Evolutionary conservation across 2,329 filamentous ascomycete genomes (phyloP), one percentile per base, ranked within the genome.

Genomic region (Ophiostoma montium): DNA sequence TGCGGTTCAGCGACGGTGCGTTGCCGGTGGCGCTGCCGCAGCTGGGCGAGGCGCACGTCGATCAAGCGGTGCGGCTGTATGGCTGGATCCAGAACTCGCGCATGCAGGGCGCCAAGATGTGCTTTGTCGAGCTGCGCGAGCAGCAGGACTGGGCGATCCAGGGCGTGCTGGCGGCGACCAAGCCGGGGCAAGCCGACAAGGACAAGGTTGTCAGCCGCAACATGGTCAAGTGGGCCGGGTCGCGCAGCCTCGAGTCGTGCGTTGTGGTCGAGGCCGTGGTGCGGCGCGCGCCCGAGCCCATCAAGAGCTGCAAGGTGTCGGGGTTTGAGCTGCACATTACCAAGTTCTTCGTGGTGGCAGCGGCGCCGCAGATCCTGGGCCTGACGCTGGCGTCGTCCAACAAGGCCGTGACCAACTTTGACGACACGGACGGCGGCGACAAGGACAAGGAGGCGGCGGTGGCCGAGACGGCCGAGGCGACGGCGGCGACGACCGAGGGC

Each of bases 161-260:
- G 70, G 87, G 83, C 47, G 82, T 95, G 35, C 70, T 87, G 15
- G 74, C 75, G 16, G 82, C 78, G 15, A 52, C 48, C 4, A 46
- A 45, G 51, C 39, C 48, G 30, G 51, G 44, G 45, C 77, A 76
- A n/a, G n/a, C n/a, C n/a, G n/a, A n/a, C 23, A 67, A 71, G 62
- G 78, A 87, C 59, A 75, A 68, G 46, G 67, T 68, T 7, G 76
- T 88, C 35, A 84, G 78, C 54, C 82, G 81, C 63, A 87, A 86
- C 66, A 96, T 96, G 90, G 86, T 95, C 62, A 96, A 96, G 70
- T 96, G 85, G 78, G 80, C 84, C 46, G 78, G 77, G 44, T 75
- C 70, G 39, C 68, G 95, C 57, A 83, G 78, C 60, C 73, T 82
- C 42, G 90, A 95, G 71, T 87, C 83, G 57, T 88, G 84, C 58